A percentile compares a stretch with the other conserved stretches of the same genome.
phyloP scores from a whole-genome alignment of 1,284 basidiomycete genomes.

The Cryptococcus neoformans region DNA sequence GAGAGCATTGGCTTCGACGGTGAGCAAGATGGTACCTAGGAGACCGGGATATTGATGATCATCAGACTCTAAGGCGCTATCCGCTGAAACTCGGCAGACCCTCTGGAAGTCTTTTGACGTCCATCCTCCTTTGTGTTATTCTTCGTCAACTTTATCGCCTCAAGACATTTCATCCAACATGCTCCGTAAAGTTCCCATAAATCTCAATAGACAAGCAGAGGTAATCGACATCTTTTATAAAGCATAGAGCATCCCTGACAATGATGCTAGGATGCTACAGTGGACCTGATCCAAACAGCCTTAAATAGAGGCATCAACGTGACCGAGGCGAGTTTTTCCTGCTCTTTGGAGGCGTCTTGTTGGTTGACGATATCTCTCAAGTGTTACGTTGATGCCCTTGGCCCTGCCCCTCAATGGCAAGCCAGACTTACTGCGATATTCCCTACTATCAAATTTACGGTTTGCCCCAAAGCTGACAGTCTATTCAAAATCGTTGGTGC shows the following conservation, averaged over 20 bases:
- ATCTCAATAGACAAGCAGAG: slow-evolving; percentile 90
- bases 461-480: slow-evolving; percentile 89
- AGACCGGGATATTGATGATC: neutral
- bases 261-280: slow-evolving; percentile 66
- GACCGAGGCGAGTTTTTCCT: slow-evolving; percentile 58
- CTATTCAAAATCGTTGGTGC: slow-evolving; percentile 96
- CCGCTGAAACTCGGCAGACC: slow-evolving; percentile 62
- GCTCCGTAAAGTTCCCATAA: slow-evolving; percentile 76
- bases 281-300: slow-evolving; percentile 79
- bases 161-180: slow-evolving; percentile 90
- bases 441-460: slow-evolving; percentile 80
- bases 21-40: slow-evolving; percentile 11
- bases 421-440: slow-evolving; percentile 72
- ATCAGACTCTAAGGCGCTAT: slow-evolving; percentile 81
- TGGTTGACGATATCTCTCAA: slow-evolving; percentile 38
- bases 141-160: slow-evolving; percentile 59
- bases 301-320: slow-evolving; percentile 75
- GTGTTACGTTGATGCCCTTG: slow-evolving; percentile 95
- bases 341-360: neutral
- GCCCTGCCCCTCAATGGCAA: slow-evolving; percentile 81
- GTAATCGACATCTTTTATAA: slow-evolving; percentile 12
- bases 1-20: slow-evolving; percentile 84
- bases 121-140: slow-evolving; percentile 33
- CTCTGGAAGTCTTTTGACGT: slow-evolving; percentile 39
- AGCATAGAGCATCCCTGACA: neutral